Base-by-base conservation (phyloP, 2,329 filamentous ascomycete genomes). In the Ceratocystis destructans region DNA sequence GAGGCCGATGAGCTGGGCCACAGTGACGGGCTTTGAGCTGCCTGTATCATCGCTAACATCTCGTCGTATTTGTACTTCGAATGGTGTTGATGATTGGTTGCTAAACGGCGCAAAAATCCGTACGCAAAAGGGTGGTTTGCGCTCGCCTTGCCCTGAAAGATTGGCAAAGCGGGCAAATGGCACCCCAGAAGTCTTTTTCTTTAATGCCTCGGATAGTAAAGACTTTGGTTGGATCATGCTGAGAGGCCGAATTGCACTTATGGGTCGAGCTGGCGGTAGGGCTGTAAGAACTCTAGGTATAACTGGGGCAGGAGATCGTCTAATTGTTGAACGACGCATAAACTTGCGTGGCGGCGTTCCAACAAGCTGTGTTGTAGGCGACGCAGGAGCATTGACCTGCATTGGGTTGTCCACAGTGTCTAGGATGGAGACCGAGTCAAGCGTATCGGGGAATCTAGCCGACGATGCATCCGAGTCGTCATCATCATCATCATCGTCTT, bases 1-100 rank as follows among this genome's bases (percentile, higher is more conserved):
- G 69, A 93, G 80, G 0, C 89, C 90, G 69, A 95, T 91, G n/a
- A 91, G 81, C 71, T 95, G 89, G 0, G 86, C 84, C 15, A 94
- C 88, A 0, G 85, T 87, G 22, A 90, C 87, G 1, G 82, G 79
- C 25, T 84, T 78, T 69, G 86, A 82, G 5, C 72, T 73, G 44
- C 81, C 80, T 67, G 87, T 83, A 25, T 86, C 86, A 67, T 87
- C 83, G 70, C 89, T 86, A 17, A 89, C 82, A 46, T 82, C 83
- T 61, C 86, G 83, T 28, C 86, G 80, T 61, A 93, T 86, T 17
- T 88, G 81, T 2, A 93, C 84, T 72, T 92, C 87, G 61, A 86
- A 83, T 0, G 87, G 83, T 70, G 85, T 85, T 17, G 80, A 81
- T 0, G 86, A 79, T 28, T 82, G 82, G 12, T 81, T 80, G 17